A percentile compares a stretch with the other conserved stretches of the same genome.
Conservation (phyloP, 148 eudicot species). For the Dianthus caryophyllus region DNA sequence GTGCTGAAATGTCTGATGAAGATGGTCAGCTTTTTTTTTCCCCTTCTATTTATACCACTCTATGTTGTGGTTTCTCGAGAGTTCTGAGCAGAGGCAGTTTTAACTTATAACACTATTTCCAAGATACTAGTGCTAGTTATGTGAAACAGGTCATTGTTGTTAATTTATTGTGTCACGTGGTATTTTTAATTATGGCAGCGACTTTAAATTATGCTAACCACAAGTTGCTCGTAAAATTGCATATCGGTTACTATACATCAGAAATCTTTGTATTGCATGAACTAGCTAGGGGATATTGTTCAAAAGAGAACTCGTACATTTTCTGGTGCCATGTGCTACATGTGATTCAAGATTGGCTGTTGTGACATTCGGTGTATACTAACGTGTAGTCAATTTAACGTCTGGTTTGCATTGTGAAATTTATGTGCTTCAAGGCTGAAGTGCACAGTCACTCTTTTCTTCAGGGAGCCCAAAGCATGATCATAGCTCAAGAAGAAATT, state of each 20-base stretch:
- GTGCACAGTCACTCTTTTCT: neutral
- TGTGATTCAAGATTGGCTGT: neutral
- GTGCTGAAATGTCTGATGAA: slow-evolving; percentile 49
- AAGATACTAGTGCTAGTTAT: neutral
- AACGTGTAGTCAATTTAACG: neutral
- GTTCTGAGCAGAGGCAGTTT: neutral
- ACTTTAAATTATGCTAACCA: neutral
- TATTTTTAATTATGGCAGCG: neutral
- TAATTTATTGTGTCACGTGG: neutral
- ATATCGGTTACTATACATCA: neutral
- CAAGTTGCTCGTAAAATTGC: neutral
- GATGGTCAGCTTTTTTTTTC: slow-evolving; percentile 47
- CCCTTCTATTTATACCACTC: neutral
- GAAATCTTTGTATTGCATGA: neutral
- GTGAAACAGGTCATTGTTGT: neutral
- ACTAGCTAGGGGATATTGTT: neutral
- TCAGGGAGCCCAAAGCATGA: slow-evolving; percentile 50
- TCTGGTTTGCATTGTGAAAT: neutral
- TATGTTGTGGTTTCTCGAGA: neutral
- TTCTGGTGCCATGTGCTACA: neutral
- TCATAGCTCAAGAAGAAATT: slow-evolving; percentile 37
- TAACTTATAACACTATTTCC: neutral
- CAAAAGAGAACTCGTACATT: neutral
- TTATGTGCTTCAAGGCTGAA: neutral
- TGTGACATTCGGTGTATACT: neutral